Conservation (phyloP, 2,329 filamentous ascomycete species). For the Phyllosticta ampelicida region DNA sequence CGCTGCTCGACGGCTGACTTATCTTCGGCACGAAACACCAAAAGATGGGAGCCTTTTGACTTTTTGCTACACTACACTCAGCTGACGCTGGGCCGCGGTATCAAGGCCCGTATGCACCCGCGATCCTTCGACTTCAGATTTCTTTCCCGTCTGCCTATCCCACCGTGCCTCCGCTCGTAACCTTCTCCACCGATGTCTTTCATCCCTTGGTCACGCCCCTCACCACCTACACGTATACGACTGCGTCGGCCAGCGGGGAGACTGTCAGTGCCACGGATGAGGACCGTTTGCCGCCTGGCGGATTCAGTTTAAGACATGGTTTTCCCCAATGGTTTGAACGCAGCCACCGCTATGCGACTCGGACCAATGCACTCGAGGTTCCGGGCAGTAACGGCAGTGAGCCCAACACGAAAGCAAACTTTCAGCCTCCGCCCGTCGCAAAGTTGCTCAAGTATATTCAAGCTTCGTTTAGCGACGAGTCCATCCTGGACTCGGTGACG, state of each 20-base stretch:
- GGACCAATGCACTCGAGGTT: not conserved
- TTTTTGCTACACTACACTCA: constrained; percentile 1
- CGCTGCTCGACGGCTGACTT: constrained; percentile 11
- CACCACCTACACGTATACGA: constrained; percentile 90
- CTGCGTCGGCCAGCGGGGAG: constrained; percentile 57
- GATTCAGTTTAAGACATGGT: constrained; percentile 81
- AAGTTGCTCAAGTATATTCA: constrained; percentile 72
- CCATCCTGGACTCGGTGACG: constrained; percentile 66
- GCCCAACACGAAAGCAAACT: constrained; percentile 9
- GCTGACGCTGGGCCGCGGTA: constrained; percentile 4
- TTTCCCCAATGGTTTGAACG: constrained; percentile 79
- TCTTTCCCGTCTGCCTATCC: constrained; percentile 78
- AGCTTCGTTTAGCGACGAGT: constrained; percentile 67
- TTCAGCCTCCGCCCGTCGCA: constrained; percentile 17
- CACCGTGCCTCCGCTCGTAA: constrained; percentile 67
- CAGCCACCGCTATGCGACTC: constrained; percentile 18
- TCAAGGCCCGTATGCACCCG: constrained; percentile 76
- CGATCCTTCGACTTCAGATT: constrained; percentile 81
- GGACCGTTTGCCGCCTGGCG: constrained; percentile 73
- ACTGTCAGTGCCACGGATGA: constrained; percentile 76
- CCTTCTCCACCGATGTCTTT: constrained; percentile 87
- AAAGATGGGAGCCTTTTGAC: not conserved
- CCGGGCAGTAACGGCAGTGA: constrained; percentile 6
- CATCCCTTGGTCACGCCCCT: constrained; percentile 86
- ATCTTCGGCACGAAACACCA: constrained; percentile 4